These are phyloP conservation scores for Tulasnella sp. DNA, from an alignment of 768 basidiomycete genomes.

Conservation along the genomic window DNA sequence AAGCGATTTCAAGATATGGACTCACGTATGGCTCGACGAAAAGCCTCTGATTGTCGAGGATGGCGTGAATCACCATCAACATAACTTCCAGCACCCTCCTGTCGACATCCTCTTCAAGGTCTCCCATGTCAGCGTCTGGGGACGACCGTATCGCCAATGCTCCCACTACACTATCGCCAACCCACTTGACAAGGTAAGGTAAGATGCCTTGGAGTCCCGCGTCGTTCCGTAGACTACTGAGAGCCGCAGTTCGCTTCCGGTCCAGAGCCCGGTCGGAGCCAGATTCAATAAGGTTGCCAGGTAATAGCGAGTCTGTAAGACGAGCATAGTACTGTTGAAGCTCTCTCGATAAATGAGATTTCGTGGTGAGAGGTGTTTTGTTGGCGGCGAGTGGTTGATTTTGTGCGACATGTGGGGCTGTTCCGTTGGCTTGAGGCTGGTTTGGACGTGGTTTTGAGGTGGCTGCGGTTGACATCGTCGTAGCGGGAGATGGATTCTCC, in stretches of 20 bases:
- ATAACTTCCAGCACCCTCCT: slow-evolving; percentile 70
- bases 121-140: slow-evolving; percentile 33
- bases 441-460: neutral
- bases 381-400: slow-evolving; percentile 22
- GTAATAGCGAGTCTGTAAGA: slow-evolving; percentile 75
- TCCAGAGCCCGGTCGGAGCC: slow-evolving; percentile 36
- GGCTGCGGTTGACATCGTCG: neutral
- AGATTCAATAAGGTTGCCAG: slow-evolving; percentile 27
- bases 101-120: slow-evolving; percentile 48
- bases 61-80: slow-evolving; percentile 74
- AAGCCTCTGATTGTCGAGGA: slow-evolving; percentile 77
- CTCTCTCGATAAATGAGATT: slow-evolving; percentile 63
- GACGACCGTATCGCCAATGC: slow-evolving; percentile 35
- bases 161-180: slow-evolving; percentile 75
- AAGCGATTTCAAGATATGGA: neutral
- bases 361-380: slow-evolving; percentile 16
- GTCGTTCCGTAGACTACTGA: slow-evolving; percentile 82
- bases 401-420: neutral
- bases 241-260: slow-evolving; percentile 75
- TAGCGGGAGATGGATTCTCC: slow-evolving; percentile 69
- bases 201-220: slow-evolving; percentile 86
- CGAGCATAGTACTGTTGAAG: slow-evolving; percentile 91
- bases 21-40: slow-evolving; percentile 56
- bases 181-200: slow-evolving; percentile 92
- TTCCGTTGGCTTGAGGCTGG: slow-evolving; percentile 22